These are phyloP conservation scores for Silene noctiflora DNA, from an alignment of 179 eudicot genomes.

Conservation along the genomic window DNA sequence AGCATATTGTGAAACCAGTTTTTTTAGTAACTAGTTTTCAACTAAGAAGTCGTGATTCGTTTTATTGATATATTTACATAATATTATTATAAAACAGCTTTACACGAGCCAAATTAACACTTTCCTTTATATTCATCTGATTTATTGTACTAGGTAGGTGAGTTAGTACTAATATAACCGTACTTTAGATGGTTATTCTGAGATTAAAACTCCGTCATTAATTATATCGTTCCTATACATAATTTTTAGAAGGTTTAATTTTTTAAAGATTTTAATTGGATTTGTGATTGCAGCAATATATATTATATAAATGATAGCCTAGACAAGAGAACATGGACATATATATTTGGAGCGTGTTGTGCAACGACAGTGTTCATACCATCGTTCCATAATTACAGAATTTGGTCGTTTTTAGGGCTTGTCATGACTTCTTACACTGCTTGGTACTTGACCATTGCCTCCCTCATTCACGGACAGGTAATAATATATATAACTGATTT, in stretches of 20 bases:
- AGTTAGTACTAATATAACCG: too few species aligned
- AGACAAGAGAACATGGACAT: constrained; percentile 93
- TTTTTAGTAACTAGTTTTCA: too few species aligned
- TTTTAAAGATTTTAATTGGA: background rate
- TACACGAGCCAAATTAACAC: too few species aligned
- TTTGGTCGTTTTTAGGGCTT: constrained; percentile 86
- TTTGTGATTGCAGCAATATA: constrained; percentile 54
- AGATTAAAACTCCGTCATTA: background rate
- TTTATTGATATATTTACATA: too few species aligned
- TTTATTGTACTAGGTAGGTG: too few species aligned
- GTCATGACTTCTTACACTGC: constrained; percentile 88
- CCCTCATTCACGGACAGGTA: constrained; percentile 88
- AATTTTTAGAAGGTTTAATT: too few species aligned
- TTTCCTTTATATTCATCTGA: too few species aligned
- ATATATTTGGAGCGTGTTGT: constrained; percentile 87
- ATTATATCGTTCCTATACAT: background rate
- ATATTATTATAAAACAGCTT: too few species aligned
- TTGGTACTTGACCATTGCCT: constrained; percentile 88
- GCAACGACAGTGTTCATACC: constrained; percentile 87
- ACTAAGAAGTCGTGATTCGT: too few species aligned
- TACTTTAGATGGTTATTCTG: too few species aligned
- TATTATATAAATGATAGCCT: constrained; percentile 82
- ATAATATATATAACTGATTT: too few species aligned
- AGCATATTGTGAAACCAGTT: too few species aligned
- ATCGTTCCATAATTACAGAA: constrained; percentile 82